Evolutionary conservation across 2,329 filamentous ascomycete species (phyloP), one percentile per base, ranked within the genome.

Genomic region (Pyrenochaeta sp.): DNA sequence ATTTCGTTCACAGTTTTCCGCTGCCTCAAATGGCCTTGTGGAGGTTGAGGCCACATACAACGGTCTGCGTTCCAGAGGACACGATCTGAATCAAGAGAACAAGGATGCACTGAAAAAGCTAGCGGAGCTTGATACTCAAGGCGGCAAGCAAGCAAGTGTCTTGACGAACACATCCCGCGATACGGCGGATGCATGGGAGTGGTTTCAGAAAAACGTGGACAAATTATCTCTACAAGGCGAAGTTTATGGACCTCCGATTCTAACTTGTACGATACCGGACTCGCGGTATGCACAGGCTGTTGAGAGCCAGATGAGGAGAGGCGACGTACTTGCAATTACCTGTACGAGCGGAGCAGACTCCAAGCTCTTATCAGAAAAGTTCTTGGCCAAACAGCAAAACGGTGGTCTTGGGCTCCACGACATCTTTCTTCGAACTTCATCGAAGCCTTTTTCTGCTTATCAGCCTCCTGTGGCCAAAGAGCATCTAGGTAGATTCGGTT

Each of bases 201-300:
- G 94, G 93, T 83, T 98, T 45, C 84, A 91, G 68, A 74, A 86
- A 2, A 87, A 99, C 70, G 83, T 83, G 54, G 71, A 82, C 49
- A 51, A 31, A 1, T 44, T 75, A 1, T 75, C 83, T 43, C 95
- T 97, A 60, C 85, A 90, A 67, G 86, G 89, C 60, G 83, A 89
- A 52, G 87, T 97, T 4, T 92, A 90, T 69, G 92, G 90, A 0
- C 93, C 93, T 5, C 87, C 93, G 0, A 85, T 95, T 67, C 79
- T 97, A 29, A 89, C 85, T 52, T 97, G 92, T 75, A 90, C 89
- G 0, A 79, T 97, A 47, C 92, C 88, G 62, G 86, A 96, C 63
- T 82, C 86, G 31, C 83, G 79, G 48, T 91, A 90, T 71, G 84
- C 84, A 10, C 77, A 84, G 63, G 81, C 81, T 11, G 72, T 90